These are phyloP conservation scores for Debaryomyces maramus DNA, from an alignment of 805 yeast species.

Conservation along the genomic window DNA sequence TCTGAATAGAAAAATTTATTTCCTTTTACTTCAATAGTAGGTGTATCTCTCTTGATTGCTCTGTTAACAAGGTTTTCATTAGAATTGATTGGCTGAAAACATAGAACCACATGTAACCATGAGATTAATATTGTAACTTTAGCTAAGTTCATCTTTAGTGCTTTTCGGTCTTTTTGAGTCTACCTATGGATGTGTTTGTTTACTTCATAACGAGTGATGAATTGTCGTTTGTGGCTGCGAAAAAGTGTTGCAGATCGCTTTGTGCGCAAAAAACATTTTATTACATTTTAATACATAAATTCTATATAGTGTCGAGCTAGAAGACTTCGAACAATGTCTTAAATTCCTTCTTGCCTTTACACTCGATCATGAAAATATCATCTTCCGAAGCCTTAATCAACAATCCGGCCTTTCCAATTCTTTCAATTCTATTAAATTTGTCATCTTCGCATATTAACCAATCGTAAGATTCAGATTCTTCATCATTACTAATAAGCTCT, in stretches of 20 bases:
- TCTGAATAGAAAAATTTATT: conserved; percentile 73
- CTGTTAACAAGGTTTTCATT: background rate
- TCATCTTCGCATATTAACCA: conserved; percentile 37
- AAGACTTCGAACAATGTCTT: conserved; percentile 25
- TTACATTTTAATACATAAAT: too few species aligned
- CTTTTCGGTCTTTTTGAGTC: too few species aligned
- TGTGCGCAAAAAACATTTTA: too few species aligned
- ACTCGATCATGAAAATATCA: conserved; percentile 43
- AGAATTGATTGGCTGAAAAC: too few species aligned
- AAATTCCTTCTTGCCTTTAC: conserved; percentile 44
- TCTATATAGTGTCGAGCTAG: too few species aligned
- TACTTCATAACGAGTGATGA: too few species aligned
- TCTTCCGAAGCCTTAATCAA: conserved; percentile 31
- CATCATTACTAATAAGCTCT: conserved; percentile 20
- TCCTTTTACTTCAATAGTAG: conserved; percentile 59
- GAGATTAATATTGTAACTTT: too few species aligned
- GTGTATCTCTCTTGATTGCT: background rate
- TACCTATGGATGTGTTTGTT: too few species aligned
- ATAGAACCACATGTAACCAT: too few species aligned
- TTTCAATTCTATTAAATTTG: conserved; percentile 28
- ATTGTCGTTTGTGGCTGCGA: too few species aligned
- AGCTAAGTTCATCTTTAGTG: too few species aligned
- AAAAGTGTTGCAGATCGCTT: too few species aligned
- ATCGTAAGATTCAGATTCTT: conserved; percentile 10
- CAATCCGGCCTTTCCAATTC: conserved; percentile 45